Percentiles rank a stretch among this genome's conserved stretches.
These are phyloP conservation scores for Erodium trifolium DNA, from an alignment of 441 rosid genomes.

Conservation along the genomic window DNA sequence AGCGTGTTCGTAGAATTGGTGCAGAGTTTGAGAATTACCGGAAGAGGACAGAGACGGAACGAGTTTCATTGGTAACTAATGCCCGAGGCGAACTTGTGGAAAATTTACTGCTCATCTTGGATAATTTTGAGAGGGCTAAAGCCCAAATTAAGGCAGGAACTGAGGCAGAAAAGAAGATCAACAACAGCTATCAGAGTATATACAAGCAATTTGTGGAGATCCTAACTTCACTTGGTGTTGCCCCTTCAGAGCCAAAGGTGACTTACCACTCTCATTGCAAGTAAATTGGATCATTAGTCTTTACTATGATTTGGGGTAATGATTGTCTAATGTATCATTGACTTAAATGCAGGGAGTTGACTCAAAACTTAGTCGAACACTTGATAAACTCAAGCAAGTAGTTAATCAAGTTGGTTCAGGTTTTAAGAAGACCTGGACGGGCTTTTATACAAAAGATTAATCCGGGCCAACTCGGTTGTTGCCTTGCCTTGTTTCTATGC, in stretches of 20 bases:
- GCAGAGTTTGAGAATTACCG: conserved; percentile 94
- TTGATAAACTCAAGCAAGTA: conserved; percentile 33
- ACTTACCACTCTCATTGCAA: conserved; percentile 23
- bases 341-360: conserved; percentile 57
- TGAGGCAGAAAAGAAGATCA: conserved; percentile 86
- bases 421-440: conserved; percentile 43
- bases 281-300: no score
- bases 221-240: conserved; percentile 63
- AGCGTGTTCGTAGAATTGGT: conserved; percentile 66
- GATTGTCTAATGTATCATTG: conserved; percentile 22
- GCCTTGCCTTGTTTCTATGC: no score
- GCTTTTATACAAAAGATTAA: conserved; percentile 23
- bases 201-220: conserved; percentile 87
- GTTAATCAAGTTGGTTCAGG: conserved; percentile 41
- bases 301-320: background rate
- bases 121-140: conserved; percentile 90
- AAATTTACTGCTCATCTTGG: conserved; percentile 63
- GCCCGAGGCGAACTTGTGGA: conserved; percentile 89
- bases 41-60: conserved; percentile 80
- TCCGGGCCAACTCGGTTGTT: no score
- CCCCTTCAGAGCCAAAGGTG: conserved; percentile 79
- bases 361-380: conserved; percentile 44
- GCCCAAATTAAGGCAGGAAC: conserved; percentile 69
- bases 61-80: conserved; percentile 65
- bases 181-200: conserved; percentile 80